Conservation (phyloP, 1,284 basidiomycete genomes). For the Neolentinus lepideus region DNA sequence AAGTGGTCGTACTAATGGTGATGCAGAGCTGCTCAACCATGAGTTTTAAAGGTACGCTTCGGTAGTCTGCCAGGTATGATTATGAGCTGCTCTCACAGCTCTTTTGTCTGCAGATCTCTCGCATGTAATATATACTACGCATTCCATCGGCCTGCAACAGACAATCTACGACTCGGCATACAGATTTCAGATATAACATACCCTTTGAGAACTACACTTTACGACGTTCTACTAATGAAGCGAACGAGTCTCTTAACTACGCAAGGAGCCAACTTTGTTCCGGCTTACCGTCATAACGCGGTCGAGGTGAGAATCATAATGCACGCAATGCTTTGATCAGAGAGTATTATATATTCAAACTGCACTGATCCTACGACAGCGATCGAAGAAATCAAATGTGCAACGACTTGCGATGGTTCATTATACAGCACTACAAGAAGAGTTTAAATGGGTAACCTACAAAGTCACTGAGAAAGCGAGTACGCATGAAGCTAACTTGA, state of each 20-base stretch:
- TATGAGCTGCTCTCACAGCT: background rate
- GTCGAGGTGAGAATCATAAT: too few species aligned
- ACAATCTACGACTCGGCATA: too few species aligned
- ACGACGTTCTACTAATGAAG: too few species aligned
- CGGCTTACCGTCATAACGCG: too few species aligned
- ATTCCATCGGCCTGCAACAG: too few species aligned
- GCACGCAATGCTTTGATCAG: too few species aligned
- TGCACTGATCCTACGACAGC: background rate
- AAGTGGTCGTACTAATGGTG: conserved; percentile 16
- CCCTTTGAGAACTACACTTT: too few species aligned
- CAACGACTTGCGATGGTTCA: conserved; percentile 4
- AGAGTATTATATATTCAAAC: background rate
- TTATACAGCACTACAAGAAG: conserved; percentile 37
- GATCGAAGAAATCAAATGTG: background rate
- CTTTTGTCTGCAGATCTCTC: background rate
- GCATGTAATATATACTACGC: background rate
- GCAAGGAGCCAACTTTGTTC: too few species aligned
- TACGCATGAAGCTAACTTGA: conserved; percentile 8
- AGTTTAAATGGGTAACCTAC: conserved; percentile 76
- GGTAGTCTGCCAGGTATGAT: background rate
- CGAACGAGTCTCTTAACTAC: too few species aligned
- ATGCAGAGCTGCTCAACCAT: conserved; percentile 36
- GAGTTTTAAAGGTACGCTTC: conserved; percentile 30
- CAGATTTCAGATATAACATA: too few species aligned
- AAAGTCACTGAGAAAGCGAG: conserved; percentile 4